A percentile compares a stretch with the other conserved stretches of the same genome.
Conservation (phyloP, 805 yeast species). For the Candida suzukii region DNA sequence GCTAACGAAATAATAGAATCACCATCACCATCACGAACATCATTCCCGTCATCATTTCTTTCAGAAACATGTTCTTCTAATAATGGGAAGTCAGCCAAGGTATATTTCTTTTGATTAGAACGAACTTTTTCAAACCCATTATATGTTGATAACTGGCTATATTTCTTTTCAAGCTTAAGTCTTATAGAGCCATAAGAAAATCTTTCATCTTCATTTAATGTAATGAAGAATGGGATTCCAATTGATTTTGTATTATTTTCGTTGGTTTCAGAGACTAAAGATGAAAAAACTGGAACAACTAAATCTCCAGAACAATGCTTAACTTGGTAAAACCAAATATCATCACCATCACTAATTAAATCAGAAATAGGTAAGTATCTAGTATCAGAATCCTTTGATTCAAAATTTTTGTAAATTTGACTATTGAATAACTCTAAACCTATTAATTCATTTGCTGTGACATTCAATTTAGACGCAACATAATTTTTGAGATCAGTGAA, state of each 20-base stretch:
- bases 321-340: conserved; percentile 51
- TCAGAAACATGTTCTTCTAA: not conserved
- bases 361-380: conserved; percentile 64
- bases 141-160: conserved; percentile 41
- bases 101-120: conserved; percentile 10
- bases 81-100: conserved; percentile 18
- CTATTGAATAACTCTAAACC: conserved; percentile 60
- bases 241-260: conserved; percentile 40
- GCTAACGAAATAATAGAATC: conserved; percentile 46
- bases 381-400: conserved; percentile 38
- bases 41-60: not conserved
- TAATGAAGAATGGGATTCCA: conserved; percentile 73
- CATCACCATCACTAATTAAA: conserved; percentile 55
- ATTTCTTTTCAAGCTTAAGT: conserved; percentile 44
- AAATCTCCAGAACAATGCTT: conserved; percentile 38
- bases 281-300: conserved; percentile 56
- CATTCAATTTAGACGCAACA: conserved; percentile 40
- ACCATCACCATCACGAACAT: conserved; percentile 26
- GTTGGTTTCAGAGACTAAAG: conserved; percentile 28
- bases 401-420: conserved; percentile 65
- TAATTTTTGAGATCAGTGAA: conserved; percentile 57
- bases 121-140: conserved; percentile 23
- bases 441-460: conserved; percentile 31
- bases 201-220: conserved; percentile 44
- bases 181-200: conserved; percentile 52